Percentiles rank a stretch among this genome's conserved stretches.
Conservation (phyloP, 1,284 basidiomycete genomes). For the Leccinum olivaceoglutinosum region DNA sequence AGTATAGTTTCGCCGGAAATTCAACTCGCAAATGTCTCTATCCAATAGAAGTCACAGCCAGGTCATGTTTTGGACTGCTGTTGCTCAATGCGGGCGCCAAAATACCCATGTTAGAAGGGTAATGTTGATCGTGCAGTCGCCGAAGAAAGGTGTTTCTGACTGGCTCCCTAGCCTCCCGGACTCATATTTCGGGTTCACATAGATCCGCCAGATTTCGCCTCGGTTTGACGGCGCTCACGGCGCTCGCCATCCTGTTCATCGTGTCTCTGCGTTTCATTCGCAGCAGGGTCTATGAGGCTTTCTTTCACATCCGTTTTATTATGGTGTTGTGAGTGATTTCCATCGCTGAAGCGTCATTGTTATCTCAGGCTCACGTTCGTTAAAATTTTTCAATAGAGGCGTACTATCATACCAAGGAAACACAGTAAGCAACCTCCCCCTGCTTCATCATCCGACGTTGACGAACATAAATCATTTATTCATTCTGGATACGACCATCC, state of each 20-base stretch:
- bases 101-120: constrained; percentile 22
- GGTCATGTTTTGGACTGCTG: constrained; percentile 42
- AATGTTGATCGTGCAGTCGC: background rate
- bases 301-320: constrained; percentile 39
- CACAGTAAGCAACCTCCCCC: constrained; percentile 10
- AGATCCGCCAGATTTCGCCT: constrained; percentile 27
- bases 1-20: constrained; percentile 51
- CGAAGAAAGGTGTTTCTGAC: constrained; percentile 1
- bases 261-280: constrained; percentile 43
- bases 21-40: constrained; percentile 44
- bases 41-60: constrained; percentile 34
- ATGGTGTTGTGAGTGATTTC: constrained; percentile 34
- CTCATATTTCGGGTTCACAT: constrained; percentile 17
- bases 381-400: constrained; percentile 36
- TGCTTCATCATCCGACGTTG: constrained; percentile 6
- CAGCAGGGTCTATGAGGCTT: constrained; percentile 41
- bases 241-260: constrained; percentile 35
- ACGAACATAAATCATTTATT: constrained; percentile 10
- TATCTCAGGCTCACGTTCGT: constrained; percentile 2
- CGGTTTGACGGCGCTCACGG: constrained; percentile 35
- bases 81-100: constrained; percentile 46
- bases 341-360: background rate
- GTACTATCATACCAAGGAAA: constrained; percentile 37
- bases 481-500: constrained; percentile 47
- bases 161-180: constrained; percentile 5